Evolutionary conservation across 371 early-diverging fungal species (phyloP).

Genomic region (Caulochytrium protostelioides): DNA sequence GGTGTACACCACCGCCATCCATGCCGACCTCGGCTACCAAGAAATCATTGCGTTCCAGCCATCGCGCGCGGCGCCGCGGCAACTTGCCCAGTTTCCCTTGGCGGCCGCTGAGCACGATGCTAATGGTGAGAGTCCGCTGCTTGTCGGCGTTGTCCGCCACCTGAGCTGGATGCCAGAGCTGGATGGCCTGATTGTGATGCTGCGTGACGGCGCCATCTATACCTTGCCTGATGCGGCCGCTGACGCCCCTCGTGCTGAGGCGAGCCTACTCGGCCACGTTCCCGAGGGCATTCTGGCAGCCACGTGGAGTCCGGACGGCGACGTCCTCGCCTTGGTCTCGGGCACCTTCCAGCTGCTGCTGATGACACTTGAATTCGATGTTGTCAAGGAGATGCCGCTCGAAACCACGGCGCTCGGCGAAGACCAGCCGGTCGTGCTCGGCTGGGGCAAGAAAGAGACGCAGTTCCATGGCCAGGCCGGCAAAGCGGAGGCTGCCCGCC

Average conservation of each 20-base stretch:
- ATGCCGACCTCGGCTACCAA: too few relatives aligned
- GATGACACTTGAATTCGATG: conserved; percentile 84
- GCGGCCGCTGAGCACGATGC: too few relatives aligned
- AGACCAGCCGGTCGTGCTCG: conserved; percentile 56
- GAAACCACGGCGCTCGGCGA: conserved; percentile 43
- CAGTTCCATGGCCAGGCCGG: conserved; percentile 89
- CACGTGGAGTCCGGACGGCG: conserved; percentile 84
- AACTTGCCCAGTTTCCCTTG: too few relatives aligned
- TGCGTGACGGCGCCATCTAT: conserved; percentile 12
- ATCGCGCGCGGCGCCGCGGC: too few relatives aligned
- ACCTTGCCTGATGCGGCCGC: too few relatives aligned
- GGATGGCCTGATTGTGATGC: conserved; percentile 4
- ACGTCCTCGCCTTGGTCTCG: conserved; percentile 58
- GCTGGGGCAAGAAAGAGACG: conserved; percentile 93
- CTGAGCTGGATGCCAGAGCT: background rate
- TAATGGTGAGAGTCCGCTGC: too few relatives aligned
- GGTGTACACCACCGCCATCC: too few relatives aligned
- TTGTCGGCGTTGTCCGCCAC: conserved; percentile 1
- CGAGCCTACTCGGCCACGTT: conserved; percentile 57
- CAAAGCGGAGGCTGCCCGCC: conserved; percentile 65
- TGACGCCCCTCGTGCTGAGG: too few relatives aligned
- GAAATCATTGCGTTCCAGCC: too few relatives aligned
- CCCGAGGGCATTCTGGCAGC: conserved; percentile 54
- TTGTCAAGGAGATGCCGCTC: conserved; percentile 52
- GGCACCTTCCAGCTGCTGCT: conserved; percentile 32